Base-by-base conservation (phyloP, 106 monocot species). In the Allium fistulosum region DNA sequence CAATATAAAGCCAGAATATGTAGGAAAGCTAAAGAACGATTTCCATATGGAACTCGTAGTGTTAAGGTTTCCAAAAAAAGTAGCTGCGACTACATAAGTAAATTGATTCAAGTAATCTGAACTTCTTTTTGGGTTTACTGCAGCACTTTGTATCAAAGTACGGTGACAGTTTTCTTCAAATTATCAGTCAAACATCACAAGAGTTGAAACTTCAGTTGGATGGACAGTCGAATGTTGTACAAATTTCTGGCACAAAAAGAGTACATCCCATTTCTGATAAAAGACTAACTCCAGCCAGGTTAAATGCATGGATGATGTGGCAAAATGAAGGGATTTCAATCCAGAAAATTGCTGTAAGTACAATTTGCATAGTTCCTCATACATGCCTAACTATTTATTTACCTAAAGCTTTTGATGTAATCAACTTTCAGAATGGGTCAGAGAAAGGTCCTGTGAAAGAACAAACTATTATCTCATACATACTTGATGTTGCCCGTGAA, bases 251-350 rank as follows among this genome's bases (percentile, higher is more conserved):
- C 47, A 61, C 72, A n/a, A 72, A 66, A 66, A 84, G 77, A 51
- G 77, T 72, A n/a, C 28, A 57, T 17, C 49, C 72, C 8, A 51
- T 49, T 46, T 72, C 78, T 15, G 72, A 75, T 15, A 84, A 27
- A 81, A 90, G 75, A 57, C 28, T 87, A 18, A 71, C 77, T 69
- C 70, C 84, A 49, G 84, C 90, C 51, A 99, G 81, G 68, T 74
- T 73, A 57, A 80, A 87, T 64, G 86, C 92, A 69, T 99, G 97
- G 97, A 81, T 71, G 87, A 63, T 83, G 82, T 99, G 97, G 97
- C 86, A 97, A 57, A 71, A 77, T 9, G 66, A 62, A 68, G 77
- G 78, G 46, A 61, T 80, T 70, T 85, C 92, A 46, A 70, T 97
- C 69, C 78, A 80, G 46, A 59, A 92, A 78, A 77, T 99, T 64